Evolutionary conservation across 2,329 filamentous ascomycete species (phyloP).

Genomic region (Botrytis porri): DNA sequence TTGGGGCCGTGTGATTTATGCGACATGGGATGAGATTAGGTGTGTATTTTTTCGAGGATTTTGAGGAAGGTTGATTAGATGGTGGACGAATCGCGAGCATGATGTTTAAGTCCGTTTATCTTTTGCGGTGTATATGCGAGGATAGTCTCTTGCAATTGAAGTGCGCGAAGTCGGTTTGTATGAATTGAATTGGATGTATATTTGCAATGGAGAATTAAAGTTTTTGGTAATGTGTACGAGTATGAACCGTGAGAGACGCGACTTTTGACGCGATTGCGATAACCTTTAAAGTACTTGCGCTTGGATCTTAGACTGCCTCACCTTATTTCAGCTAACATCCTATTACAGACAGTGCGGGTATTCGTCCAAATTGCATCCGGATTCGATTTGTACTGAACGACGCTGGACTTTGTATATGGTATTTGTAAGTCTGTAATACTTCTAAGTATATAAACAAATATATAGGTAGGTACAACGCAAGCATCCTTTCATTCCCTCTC

Average conservation of each 20-base stretch:
- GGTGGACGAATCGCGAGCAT: slow-evolving; percentile 12
- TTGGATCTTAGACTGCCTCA: background rate
- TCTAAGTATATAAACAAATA: too few relatives aligned
- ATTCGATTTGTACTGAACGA: background rate
- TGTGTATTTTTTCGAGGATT: slow-evolving; percentile 1
- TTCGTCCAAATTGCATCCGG: background rate
- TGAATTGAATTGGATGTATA: background rate
- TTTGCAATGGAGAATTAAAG: background rate
- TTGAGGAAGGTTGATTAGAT: slow-evolving; percentile 2
- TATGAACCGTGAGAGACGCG: background rate
- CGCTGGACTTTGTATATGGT: background rate
- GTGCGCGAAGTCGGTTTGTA: background rate
- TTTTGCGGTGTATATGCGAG: background rate
- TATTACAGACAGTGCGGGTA: too few relatives aligned
- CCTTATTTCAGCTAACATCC: too few relatives aligned
- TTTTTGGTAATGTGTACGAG: background rate
- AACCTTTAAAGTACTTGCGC: background rate
- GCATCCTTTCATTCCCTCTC: too few relatives aligned
- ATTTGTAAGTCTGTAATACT: background rate
- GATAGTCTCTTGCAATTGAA: background rate
- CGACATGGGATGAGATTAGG: slow-evolving; percentile 15
- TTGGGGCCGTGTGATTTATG: slow-evolving; percentile 8
- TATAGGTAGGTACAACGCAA: too few relatives aligned
- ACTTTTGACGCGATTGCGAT: background rate
- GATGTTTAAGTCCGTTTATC: background rate